Conservation (phyloP, 495 filamentous ascomycete genomes). For the Penicillium simplicissimum region DNA sequence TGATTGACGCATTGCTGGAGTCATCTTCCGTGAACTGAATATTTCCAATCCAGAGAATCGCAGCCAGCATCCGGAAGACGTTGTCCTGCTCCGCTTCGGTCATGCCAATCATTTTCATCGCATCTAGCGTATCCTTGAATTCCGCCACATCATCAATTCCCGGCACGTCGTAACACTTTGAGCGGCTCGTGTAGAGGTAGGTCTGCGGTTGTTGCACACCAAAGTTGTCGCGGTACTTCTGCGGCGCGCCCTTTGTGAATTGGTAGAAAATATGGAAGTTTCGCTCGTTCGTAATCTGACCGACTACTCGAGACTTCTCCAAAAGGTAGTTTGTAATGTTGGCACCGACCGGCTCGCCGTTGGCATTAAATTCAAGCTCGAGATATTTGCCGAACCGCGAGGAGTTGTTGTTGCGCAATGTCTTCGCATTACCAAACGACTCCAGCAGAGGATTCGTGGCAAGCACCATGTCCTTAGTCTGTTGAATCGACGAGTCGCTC, state of each 20-base stretch:
- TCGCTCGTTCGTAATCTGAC: conserved; percentile 91
- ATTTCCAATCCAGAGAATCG: conserved; percentile 94
- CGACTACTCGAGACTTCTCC: conserved; percentile 93
- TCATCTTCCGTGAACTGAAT: conserved; percentile 86
- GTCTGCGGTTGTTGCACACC: conserved; percentile 90
- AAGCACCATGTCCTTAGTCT: conserved; percentile 98
- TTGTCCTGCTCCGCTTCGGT: conserved; percentile 87
- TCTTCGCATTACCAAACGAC: conserved; percentile 98
- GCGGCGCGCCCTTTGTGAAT: conserved; percentile 90
- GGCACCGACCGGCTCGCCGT: conserved; percentile 92
- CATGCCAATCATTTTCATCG: conserved; percentile 93
- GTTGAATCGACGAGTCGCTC: conserved; percentile 85
- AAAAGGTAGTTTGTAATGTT: conserved; percentile 98
- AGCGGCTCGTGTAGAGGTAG: conserved; percentile 92
- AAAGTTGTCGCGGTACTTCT: conserved; percentile 79
- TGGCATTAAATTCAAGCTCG: conserved; percentile 92
- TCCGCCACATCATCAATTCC: conserved; percentile 91
- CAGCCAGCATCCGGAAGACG: conserved; percentile 94
- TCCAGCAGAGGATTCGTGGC: conserved; percentile 97
- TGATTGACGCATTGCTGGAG: conserved; percentile 79
- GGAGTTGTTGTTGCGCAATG: conserved; percentile 97
- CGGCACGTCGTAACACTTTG: conserved; percentile 90
- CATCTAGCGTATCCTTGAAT: conserved; percentile 87
- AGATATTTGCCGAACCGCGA: conserved; percentile 98
- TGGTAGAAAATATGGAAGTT: conserved; percentile 99